Evolutionary conservation across 768 basidiomycete species (phyloP).

Genomic region (Cubamyces lactineus): DNA sequence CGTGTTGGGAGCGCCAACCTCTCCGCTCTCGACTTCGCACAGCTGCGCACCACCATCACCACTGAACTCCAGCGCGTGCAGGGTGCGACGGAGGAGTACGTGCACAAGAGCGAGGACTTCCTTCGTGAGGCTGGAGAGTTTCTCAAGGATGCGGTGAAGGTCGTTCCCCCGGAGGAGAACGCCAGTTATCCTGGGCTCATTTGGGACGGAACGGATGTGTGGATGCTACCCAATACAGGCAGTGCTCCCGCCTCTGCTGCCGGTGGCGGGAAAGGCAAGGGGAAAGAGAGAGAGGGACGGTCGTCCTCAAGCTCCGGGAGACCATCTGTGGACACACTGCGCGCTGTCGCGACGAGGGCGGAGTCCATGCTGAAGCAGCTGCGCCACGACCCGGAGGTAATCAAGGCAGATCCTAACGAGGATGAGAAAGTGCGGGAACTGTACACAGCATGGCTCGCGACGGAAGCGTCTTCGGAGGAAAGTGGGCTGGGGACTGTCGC

Average conservation of each 20-base stretch:
- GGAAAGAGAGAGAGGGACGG: slow-evolving; percentile 41
- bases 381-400: slow-evolving; percentile 71
- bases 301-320: slow-evolving; percentile 33
- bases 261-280: slow-evolving; percentile 36
- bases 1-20: slow-evolving; percentile 40
- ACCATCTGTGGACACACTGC: slow-evolving; percentile 46
- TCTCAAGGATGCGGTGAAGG: slow-evolving; percentile 83
- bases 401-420: slow-evolving; percentile 73
- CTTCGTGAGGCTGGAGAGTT: slow-evolving; percentile 59
- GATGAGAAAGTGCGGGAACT: slow-evolving; percentile 57
- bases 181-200: slow-evolving; percentile 45
- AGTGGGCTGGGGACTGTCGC: slow-evolving; percentile 52
- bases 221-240: slow-evolving; percentile 61
- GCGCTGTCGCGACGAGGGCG: slow-evolving; percentile 71
- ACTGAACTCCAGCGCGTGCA: slow-evolving; percentile 75
- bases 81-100: slow-evolving; percentile 81
- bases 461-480: slow-evolving; percentile 53
- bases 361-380: slow-evolving; percentile 76
- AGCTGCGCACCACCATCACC: slow-evolving; percentile 64
- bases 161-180: slow-evolving; percentile 78
- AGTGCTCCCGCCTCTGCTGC: slow-evolving; percentile 28
- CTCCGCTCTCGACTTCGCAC: slow-evolving; percentile 63
- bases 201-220: slow-evolving; percentile 90
- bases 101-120: slow-evolving; percentile 60
- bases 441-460: slow-evolving; percentile 60